phyloP scores from a whole-genome alignment of 2,329 filamentous ascomycete species.

The Orbilia oligospora region DNA sequence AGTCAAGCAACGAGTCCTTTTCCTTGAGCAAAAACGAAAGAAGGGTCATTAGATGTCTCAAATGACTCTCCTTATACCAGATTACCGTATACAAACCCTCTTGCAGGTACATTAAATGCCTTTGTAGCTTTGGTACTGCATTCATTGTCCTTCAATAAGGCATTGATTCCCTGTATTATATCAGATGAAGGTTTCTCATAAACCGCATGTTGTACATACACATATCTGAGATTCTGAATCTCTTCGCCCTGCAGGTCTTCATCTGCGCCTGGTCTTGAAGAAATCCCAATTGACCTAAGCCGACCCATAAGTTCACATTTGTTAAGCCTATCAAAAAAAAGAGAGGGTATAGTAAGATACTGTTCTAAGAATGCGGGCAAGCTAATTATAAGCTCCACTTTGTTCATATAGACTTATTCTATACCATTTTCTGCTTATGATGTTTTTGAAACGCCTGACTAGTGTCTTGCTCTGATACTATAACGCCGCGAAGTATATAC shows the following conservation, averaged over 20 bases:
- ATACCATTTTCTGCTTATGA: no score
- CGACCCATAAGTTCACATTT: no score
- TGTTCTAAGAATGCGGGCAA: neutral
- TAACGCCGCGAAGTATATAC: neutral
- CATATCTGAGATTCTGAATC: neutral
- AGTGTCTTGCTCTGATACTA: neutral
- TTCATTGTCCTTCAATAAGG: neutral
- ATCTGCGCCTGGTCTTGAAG: no score
- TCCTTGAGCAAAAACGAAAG: slow-evolving; percentile 89
- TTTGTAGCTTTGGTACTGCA: neutral
- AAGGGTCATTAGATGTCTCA: slow-evolving; percentile 29
- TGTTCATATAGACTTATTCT: no score
- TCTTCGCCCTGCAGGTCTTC: neutral
- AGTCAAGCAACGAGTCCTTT: slow-evolving; percentile 96
- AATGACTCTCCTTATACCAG: neutral
- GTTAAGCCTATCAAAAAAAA: no score
- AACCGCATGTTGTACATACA: slow-evolving; percentile 15
- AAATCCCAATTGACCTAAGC: neutral
- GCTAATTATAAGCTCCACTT: no score
- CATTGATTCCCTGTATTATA: slow-evolving; percentile 23
- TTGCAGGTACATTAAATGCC: neutral
- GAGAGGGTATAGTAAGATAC: neutral
- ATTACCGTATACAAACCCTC: neutral
- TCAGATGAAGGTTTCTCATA: neutral
- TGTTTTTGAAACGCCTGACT: neutral